Evolutionary conservation across 2,329 filamentous ascomycete genomes (phyloP).

Genomic region (Alternaria sp.): DNA sequence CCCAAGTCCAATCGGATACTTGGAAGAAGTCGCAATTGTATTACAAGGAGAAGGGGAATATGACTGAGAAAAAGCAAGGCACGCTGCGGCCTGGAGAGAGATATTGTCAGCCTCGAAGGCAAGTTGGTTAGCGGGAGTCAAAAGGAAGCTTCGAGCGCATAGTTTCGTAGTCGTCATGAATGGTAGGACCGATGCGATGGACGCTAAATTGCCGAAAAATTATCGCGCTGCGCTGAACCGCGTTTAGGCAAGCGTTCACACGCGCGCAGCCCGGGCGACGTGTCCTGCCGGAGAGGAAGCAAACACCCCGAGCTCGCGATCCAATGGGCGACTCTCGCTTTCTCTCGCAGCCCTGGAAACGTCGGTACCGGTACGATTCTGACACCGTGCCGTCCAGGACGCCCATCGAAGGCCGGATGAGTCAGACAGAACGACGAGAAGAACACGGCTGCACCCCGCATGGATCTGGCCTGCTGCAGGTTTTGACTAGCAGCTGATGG

Average conservation of each 20-base stretch:
- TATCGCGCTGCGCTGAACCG: constrained; percentile 21
- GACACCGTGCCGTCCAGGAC: constrained; percentile 28
- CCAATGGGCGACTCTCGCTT: constrained; percentile 22
- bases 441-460: constrained; percentile 39
- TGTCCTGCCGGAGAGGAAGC: constrained; percentile 28
- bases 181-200: constrained; percentile 14
- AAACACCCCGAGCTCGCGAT: constrained; percentile 13
- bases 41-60: constrained; percentile 13
- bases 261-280: constrained; percentile 15
- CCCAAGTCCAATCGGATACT: constrained; percentile 17
- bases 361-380: constrained; percentile 32
- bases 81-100: constrained; percentile 38
- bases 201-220: constrained; percentile 30
- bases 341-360: background rate
- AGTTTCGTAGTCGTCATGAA: constrained; percentile 38
- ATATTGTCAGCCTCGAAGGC: constrained; percentile 34
- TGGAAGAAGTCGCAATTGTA: constrained; percentile 19
- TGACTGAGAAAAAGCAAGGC: constrained; percentile 24
- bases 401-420: constrained; percentile 21
- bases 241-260: constrained; percentile 3
- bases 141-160: constrained; percentile 39
- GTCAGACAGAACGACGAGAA: constrained; percentile 38
- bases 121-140: constrained; percentile 37
- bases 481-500: constrained; percentile 29
- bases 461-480: constrained; percentile 26